Evolutionary conservation across 2,329 filamentous ascomycete genomes (phyloP).

Genomic region (Penicillium nordicum): DNA sequence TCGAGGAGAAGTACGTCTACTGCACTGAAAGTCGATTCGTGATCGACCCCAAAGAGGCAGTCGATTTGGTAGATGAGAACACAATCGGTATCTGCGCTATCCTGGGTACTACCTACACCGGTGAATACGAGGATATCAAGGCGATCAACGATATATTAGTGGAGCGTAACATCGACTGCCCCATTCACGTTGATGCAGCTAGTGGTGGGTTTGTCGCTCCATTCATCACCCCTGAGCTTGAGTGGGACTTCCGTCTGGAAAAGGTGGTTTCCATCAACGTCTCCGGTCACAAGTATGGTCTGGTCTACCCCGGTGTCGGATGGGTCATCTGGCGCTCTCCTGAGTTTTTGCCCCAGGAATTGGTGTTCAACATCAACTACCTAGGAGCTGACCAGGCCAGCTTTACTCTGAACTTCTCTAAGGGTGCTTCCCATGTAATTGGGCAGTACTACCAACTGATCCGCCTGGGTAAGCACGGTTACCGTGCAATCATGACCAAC

Average conservation of each 20-base stretch:
- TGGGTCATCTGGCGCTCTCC: slow-evolving; percentile 88
- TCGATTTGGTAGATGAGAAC: slow-evolving; percentile 63
- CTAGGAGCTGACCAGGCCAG: slow-evolving; percentile 91
- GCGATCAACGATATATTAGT: slow-evolving; percentile 83
- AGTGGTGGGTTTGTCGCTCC: slow-evolving; percentile 90
- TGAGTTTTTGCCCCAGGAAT: slow-evolving; percentile 80
- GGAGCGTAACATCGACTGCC: slow-evolving; percentile 69
- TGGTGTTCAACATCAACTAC: slow-evolving; percentile 99
- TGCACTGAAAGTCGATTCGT: slow-evolving; percentile 61
- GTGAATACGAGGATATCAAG: slow-evolving; percentile 93
- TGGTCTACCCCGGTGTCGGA: slow-evolving; percentile 85
- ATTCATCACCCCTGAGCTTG: slow-evolving; percentile 76
- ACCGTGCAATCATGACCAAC: slow-evolving; percentile 91
- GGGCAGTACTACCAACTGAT: slow-evolving; percentile 98
- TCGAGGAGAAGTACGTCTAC: slow-evolving; percentile 79
- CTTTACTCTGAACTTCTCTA: slow-evolving; percentile 96
- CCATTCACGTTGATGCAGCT: slow-evolving; percentile 92
- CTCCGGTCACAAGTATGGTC: slow-evolving; percentile 82
- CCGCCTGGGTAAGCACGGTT: slow-evolving; percentile 87
- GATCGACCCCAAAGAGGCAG: slow-evolving; percentile 61
- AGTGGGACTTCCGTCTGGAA: slow-evolving; percentile 89
- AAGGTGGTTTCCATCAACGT: slow-evolving; percentile 92
- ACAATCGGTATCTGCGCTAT: slow-evolving; percentile 91
- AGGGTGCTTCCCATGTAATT: slow-evolving; percentile 90
- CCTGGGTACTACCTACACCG: slow-evolving; percentile 89